Evolutionary conservation across 2,329 filamentous ascomycete species (phyloP).

Genomic region (Amphichorda felina): DNA sequence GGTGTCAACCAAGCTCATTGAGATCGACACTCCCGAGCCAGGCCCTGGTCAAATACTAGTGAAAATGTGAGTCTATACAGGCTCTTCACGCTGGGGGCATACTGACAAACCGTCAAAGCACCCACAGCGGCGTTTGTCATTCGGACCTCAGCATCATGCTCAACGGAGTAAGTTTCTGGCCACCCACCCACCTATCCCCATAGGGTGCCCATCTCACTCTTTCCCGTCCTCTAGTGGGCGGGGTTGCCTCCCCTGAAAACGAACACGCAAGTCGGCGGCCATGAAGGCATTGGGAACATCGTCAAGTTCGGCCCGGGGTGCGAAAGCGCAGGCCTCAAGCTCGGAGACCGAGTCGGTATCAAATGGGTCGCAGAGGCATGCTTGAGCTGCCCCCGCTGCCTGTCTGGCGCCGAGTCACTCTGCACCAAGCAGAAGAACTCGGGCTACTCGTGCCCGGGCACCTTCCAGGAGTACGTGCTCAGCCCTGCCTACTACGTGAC

Average conservation of each 20-base stretch:
- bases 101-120: neutral
- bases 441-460: conserved; percentile 12
- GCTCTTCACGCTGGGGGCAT: neutral
- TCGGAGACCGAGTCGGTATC: conserved; percentile 59
- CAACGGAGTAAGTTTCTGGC: neutral
- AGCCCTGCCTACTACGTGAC: conserved; percentile 25
- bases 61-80: conserved; percentile 8
- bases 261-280: conserved; percentile 39
- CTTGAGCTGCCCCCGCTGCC: conserved; percentile 25
- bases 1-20: conserved; percentile 7
- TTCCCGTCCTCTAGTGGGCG: neutral
- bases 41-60: conserved; percentile 11
- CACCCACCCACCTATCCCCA: neutral
- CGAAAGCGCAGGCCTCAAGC: conserved; percentile 33
- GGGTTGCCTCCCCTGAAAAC: neutral
- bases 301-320: conserved; percentile 53
- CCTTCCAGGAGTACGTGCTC: conserved; percentile 11
- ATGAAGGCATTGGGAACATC: conserved; percentile 55
- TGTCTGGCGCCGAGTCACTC: conserved; percentile 1
- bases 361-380: conserved; percentile 55
- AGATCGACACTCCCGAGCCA: conserved; percentile 10
- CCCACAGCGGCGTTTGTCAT: conserved; percentile 4
- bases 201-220: neutral
- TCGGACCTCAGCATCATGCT: conserved; percentile 3
- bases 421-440: conserved; percentile 8